phyloP scores from a whole-genome alignment of 495 filamentous ascomycete genomes.

The Cetradonia linearis region DNA sequence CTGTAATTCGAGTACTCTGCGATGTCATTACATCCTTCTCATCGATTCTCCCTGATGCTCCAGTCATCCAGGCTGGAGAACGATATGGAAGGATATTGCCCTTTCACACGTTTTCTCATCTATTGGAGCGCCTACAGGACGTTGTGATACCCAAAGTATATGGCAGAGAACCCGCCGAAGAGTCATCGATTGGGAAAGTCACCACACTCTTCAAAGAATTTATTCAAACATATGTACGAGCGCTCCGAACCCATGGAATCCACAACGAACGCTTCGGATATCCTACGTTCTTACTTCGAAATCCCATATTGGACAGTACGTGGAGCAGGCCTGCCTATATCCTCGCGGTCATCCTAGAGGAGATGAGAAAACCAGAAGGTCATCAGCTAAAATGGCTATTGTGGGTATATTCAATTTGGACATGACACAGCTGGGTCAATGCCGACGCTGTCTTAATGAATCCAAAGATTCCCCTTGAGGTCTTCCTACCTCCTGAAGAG shows the following conservation, averaged over 20 bases:
- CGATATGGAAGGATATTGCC: background rate
- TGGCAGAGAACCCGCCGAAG: background rate
- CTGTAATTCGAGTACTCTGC: background rate
- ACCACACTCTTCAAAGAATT: background rate
- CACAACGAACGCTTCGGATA: background rate
- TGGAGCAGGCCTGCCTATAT: conserved; percentile 45
- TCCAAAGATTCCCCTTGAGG: conserved; percentile 39
- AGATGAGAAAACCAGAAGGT: conserved; percentile 39
- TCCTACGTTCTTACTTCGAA: conserved; percentile 12
- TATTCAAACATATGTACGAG: background rate
- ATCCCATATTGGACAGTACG: conserved; percentile 19
- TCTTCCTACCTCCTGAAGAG: conserved; percentile 40
- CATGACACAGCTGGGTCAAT: conserved; percentile 38
- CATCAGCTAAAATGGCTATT: conserved; percentile 43
- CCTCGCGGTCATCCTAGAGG: conserved; percentile 37
- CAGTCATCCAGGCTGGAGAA: background rate
- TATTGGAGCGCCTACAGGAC: background rate
- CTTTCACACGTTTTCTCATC: background rate
- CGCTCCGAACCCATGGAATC: background rate
- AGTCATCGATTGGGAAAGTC: background rate
- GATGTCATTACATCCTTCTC: background rate
- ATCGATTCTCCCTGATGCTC: background rate
- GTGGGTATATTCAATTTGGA: conserved; percentile 25
- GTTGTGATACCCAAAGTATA: too few species aligned
- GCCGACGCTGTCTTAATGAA: conserved; percentile 29